Evolutionary conservation across 768 basidiomycete genomes (phyloP).

Genomic region (Solioccasus polychromus): DNA sequence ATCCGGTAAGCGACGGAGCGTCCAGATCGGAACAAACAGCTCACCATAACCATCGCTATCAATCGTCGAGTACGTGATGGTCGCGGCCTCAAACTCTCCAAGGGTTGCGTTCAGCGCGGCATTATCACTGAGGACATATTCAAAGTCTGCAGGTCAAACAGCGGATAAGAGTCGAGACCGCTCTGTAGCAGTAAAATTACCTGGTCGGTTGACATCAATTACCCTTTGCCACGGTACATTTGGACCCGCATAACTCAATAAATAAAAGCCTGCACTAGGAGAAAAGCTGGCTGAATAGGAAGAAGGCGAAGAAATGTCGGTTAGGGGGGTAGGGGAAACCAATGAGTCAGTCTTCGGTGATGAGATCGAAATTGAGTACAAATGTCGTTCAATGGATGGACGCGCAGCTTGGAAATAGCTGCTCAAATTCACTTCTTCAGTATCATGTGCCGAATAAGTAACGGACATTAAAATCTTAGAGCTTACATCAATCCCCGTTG

Average conservation of each 20-base stretch:
- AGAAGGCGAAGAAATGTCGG: constrained; percentile 48
- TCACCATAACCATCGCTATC: constrained; percentile 79
- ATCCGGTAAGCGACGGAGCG: constrained; percentile 18
- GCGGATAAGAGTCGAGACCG: background rate
- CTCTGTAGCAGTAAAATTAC: constrained; percentile 30
- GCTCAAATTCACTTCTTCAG: constrained; percentile 18
- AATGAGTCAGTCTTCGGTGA: constrained; percentile 33
- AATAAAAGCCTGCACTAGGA: constrained; percentile 80
- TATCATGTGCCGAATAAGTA: constrained; percentile 15
- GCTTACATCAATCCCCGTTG: constrained; percentile 69
- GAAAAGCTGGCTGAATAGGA: constrained; percentile 76
- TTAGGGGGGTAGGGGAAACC: constrained; percentile 45
- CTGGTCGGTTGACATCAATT: constrained; percentile 47
- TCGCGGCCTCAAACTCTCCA: constrained; percentile 67
- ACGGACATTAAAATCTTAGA: constrained; percentile 32
- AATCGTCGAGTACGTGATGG: constrained; percentile 67
- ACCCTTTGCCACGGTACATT: constrained; percentile 86
- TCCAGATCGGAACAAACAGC: constrained; percentile 14
- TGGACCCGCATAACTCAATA: constrained; percentile 78
- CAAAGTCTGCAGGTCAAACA: constrained; percentile 43
- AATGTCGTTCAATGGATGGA: constrained; percentile 78
- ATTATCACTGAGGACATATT: constrained; percentile 72
- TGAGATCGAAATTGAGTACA: constrained; percentile 80
- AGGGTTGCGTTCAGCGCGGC: constrained; percentile 60
- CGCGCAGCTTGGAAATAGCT: constrained; percentile 90